phyloP scores from a whole-genome alignment of 208 protist species.

The Leishmania guyanensis region DNA sequence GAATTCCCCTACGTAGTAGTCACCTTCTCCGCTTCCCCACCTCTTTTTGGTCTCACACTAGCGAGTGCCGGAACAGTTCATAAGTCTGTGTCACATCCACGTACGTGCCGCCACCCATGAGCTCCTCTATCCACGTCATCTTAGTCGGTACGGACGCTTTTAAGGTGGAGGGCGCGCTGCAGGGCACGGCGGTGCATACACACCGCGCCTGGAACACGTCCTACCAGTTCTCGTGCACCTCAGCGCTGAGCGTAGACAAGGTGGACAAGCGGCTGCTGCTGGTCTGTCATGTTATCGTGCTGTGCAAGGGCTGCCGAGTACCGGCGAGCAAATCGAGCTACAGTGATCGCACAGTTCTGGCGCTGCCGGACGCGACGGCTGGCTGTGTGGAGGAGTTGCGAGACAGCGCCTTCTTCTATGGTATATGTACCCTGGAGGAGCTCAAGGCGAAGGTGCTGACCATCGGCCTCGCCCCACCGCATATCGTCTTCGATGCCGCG shows the following conservation, averaged over 20 bases:
- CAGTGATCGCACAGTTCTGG: constrained; percentile 50
- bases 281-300: constrained; percentile 62
- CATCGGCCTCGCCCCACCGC: constrained; percentile 60
- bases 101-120: neutral
- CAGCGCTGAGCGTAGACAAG: constrained; percentile 47
- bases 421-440: constrained; percentile 35
- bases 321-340: constrained; percentile 41
- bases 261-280: constrained; percentile 61
- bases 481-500: constrained; percentile 76
- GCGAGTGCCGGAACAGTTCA: neutral
- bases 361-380: constrained; percentile 49
- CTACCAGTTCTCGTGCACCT: constrained; percentile 69
- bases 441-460: constrained; percentile 42
- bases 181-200: constrained; percentile 50
- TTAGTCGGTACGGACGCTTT: constrained; percentile 71
- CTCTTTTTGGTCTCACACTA: neutral
- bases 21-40: neutral
- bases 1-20: neutral
- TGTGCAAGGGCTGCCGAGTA: constrained; percentile 58
- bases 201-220: constrained; percentile 79
- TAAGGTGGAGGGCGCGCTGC: constrained; percentile 53
- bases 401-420: constrained; percentile 73
- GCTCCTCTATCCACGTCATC: constrained; percentile 49
- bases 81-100: neutral
- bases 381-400: constrained; percentile 43